phyloP scores from a whole-genome alignment of 148 eudicot genomes.

The Silene latifolia region DNA sequence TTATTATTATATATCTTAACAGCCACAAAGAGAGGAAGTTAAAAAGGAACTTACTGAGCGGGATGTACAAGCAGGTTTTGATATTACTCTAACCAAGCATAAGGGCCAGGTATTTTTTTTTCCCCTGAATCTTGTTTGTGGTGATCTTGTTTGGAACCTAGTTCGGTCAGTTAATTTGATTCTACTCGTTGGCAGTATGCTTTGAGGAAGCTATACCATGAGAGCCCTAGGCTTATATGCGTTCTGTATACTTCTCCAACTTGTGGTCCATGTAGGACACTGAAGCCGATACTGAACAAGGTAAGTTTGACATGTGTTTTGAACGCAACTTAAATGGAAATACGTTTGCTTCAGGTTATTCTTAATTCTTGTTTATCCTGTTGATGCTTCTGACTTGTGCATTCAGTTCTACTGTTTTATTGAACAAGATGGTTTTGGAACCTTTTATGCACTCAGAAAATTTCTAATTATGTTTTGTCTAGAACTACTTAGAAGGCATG shows the following conservation, averaged over 20 bases:
- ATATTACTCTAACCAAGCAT: conserved; percentile 80
- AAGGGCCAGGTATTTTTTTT: conserved; percentile 69
- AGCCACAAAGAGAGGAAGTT: conserved; percentile 80
- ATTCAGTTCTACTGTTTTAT: background rate
- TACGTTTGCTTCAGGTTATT: background rate
- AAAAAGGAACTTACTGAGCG: conserved; percentile 65
- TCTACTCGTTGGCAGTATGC: conserved; percentile 61
- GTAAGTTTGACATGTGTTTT: conserved; percentile 29
- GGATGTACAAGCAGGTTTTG: conserved; percentile 77
- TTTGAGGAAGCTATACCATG: conserved; percentile 90
- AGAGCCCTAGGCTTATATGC: conserved; percentile 88
- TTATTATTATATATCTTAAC: conserved; percentile 6
- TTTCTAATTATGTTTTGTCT: background rate
- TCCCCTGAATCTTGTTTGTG: conserved; percentile 18
- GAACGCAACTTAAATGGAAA: background rate
- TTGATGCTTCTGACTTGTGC: background rate
- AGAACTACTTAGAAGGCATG: background rate
- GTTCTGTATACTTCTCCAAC: conserved; percentile 89
- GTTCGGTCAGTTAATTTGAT: conserved; percentile 2
- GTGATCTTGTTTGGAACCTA: conserved; percentile 3
- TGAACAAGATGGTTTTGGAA: conserved; percentile 2
- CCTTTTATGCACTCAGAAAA: background rate
- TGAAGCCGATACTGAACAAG: conserved; percentile 97
- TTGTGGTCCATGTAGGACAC: conserved; percentile 97
- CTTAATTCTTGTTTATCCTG: background rate